Percentiles rank a stretch among this genome's conserved stretches.
These are phyloP conservation scores for Pichia californica DNA, from an alignment of 805 yeast genomes.

Conservation along the genomic window DNA sequence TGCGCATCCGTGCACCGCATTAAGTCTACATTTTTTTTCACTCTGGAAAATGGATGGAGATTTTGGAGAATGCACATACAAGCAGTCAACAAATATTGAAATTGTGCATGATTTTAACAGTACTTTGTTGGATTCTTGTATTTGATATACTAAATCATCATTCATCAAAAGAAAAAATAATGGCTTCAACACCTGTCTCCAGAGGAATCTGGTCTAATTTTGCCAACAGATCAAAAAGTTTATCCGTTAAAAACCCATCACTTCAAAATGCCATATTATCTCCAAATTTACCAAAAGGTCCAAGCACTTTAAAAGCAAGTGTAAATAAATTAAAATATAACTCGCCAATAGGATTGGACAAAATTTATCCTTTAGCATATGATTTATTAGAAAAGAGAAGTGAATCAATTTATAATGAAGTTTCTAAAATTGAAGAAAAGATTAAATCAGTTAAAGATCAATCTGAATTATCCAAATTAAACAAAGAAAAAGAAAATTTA, in stretches of 20 bases:
- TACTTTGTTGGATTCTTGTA: too few species aligned
- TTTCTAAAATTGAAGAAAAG: constrained; percentile 31
- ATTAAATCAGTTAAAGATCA: constrained; percentile 20
- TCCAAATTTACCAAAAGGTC: constrained; percentile 39
- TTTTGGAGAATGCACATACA: too few species aligned
- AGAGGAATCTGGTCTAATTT: constrained; percentile 34
- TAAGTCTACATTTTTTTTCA: too few species aligned
- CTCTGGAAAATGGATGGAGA: too few species aligned
- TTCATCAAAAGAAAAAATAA: background rate
- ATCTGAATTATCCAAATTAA: constrained; percentile 13
- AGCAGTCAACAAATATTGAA: too few species aligned
- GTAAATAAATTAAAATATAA: constrained; percentile 46
- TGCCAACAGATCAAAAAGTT: constrained; percentile 27
- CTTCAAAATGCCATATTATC: constrained; percentile 27
- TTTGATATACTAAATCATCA: background rate
- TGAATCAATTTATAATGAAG: constrained; percentile 31
- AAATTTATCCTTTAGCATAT: constrained; percentile 66
- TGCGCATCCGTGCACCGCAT: too few species aligned
- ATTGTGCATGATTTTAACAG: too few species aligned
- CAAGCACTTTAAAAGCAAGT: constrained; percentile 42
- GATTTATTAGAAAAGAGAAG: constrained; percentile 46
- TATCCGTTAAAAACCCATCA: constrained; percentile 24
- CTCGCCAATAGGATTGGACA: constrained; percentile 64
- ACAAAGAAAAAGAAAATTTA: constrained; percentile 27
- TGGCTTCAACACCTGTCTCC: constrained; percentile 17